These are phyloP conservation scores for Phytophthora chlamydospora DNA, from an alignment of 352 stramenopile species.

Conservation along the genomic window DNA sequence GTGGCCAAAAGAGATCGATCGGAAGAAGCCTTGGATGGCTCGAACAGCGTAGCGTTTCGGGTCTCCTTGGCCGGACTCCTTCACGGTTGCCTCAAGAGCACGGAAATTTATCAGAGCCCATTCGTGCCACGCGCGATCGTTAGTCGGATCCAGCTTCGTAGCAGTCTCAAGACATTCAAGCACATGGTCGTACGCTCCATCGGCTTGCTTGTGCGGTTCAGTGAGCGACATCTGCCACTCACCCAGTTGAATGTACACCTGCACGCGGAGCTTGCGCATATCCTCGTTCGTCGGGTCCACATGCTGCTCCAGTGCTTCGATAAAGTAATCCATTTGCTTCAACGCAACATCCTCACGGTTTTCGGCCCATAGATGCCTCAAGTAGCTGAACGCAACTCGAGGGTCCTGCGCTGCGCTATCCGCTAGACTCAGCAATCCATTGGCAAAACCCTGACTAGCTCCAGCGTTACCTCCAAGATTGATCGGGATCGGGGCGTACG, in stretches of 20 bases:
- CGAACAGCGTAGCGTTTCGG: conserved; percentile 87
- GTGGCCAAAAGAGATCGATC: conserved; percentile 96
- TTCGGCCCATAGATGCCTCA: conserved; percentile 84
- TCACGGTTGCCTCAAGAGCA: conserved; percentile 66
- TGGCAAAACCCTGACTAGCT: conserved; percentile 56
- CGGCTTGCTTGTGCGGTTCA: conserved; percentile 74
- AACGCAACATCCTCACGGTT: conserved; percentile 83
- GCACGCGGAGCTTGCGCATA: conserved; percentile 76
- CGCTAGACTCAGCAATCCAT: conserved; percentile 57
- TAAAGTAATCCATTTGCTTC: conserved; percentile 87
- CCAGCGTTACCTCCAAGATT: conserved; percentile 64
- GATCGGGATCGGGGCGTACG: conserved; percentile 67
- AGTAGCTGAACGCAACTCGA: conserved; percentile 81
- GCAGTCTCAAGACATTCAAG: conserved; percentile 83
- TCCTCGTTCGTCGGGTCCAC: conserved; percentile 71
- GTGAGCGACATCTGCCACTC: conserved; percentile 85
- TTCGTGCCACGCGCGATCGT: conserved; percentile 98
- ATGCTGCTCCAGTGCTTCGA: conserved; percentile 76
- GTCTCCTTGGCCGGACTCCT: conserved; percentile 57
- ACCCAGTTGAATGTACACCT: conserved; percentile 86
- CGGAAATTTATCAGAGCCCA: conserved; percentile 99
- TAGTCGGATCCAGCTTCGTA: conserved; percentile 86
- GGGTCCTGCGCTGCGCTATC: conserved; percentile 78
- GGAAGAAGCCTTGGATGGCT: conserved; percentile 98
- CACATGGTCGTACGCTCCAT: conserved; percentile 78